phyloP scores from a whole-genome alignment of 2,329 filamentous ascomycete genomes.

The Leptosphaerulina australis region DNA sequence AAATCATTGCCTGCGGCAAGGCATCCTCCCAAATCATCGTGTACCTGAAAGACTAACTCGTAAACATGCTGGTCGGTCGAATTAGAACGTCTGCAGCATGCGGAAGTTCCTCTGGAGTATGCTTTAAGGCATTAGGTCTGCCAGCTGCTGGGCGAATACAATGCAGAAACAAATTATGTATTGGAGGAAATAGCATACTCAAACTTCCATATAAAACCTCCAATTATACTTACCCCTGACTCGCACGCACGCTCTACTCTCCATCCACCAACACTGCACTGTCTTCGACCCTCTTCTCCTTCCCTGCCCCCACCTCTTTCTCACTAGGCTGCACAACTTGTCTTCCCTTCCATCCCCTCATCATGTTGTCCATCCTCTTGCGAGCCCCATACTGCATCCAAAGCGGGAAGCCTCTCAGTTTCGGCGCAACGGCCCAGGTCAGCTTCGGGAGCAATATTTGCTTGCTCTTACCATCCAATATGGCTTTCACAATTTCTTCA shows the following conservation, averaged over 20 bases:
- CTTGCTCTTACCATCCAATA: constrained; percentile 63
- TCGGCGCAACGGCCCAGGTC: constrained; percentile 41
- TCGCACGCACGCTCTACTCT: constrained; percentile 10
- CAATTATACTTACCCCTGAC: too few species aligned
- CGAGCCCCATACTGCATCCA: constrained; percentile 66
- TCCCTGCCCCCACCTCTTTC: constrained; percentile 20
- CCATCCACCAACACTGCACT: constrained; percentile 36
- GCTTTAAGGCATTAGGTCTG: too few species aligned
- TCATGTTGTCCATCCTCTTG: constrained; percentile 45
- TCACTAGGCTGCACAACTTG: constrained; percentile 48
- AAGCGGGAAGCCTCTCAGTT: constrained; percentile 60
- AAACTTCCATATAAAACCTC: too few species aligned
- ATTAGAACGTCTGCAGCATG: too few species aligned
- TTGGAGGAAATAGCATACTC: too few species aligned
- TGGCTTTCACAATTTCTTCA: constrained; percentile 65
- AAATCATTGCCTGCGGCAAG: too few species aligned
- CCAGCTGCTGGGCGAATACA: too few species aligned
- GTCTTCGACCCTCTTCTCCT: constrained; percentile 31
- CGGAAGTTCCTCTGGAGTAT: too few species aligned
- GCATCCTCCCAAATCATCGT: too few species aligned
- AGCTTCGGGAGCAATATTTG: constrained; percentile 62
- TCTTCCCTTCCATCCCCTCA: constrained; percentile 46
- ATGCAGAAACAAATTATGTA: too few species aligned
- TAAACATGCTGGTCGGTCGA: too few species aligned
- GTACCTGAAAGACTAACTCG: too few species aligned